Base-by-base conservation (phyloP, 2,329 filamentous ascomycete species). In the Fusarium oligoseptatum region DNA sequence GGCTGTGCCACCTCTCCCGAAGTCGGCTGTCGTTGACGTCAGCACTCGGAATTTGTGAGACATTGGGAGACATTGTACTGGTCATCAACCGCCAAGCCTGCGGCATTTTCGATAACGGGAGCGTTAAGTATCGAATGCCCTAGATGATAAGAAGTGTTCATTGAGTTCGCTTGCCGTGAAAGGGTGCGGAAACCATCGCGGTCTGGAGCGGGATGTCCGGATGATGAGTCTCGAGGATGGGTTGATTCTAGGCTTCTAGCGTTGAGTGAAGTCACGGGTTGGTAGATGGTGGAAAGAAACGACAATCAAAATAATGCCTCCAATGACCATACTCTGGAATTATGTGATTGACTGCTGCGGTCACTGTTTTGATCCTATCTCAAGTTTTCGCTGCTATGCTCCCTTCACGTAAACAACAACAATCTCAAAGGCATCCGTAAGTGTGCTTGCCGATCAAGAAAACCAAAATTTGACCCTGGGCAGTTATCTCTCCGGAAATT, bases 401-500 rank as follows among this genome's bases (percentile, higher is more conserved):
- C 14, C 4, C 4, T 29, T n/a, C 15, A 11, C 11, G 2, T 10
- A 11, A 50, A 1, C 0, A 17, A n/a, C 15, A 10, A 6, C 45
- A n/a, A 5, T 2, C 45, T 50, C 45, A 27, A 27, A 4, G 24
- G 5, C 45, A 62, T 32, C 74, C 71, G 74, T 76, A 45, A 39
- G 74, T n/a, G n/a, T n/a, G n/a, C n/a, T n/a, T n/a, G n/a, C n/a
- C n/a, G n/a, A n/a, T 27, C 27, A 27, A 27, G 27, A 27, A 27
- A 27, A 2, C 1, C 27, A 9, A 27, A 58, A 17, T 7, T 20
- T 70, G 6, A 24, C 66, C 8, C 17, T 11, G 41, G 3, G 27
- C 57, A 92, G 81, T 22, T 92, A 92, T 74, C 85, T 93, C 1
- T 85, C 87, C 7, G 92, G 92, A 55, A 94, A 94, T 80, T 94